Conservation (phyloP, 345 rosid species). For the Salix koriyanagi region DNA sequence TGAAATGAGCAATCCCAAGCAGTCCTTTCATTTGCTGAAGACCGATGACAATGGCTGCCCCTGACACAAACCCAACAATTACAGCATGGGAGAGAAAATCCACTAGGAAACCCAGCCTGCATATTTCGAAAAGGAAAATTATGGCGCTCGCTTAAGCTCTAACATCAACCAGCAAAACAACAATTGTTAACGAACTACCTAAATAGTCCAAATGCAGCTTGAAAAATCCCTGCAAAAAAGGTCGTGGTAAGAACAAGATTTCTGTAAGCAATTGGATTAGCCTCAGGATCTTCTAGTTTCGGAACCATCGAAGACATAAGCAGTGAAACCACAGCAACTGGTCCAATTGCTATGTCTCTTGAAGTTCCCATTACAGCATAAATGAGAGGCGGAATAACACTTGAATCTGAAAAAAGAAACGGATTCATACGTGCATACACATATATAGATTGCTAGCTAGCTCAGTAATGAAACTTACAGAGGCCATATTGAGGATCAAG, state of each 20-base stretch:
- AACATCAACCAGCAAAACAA: background rate
- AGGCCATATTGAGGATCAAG: constrained; percentile 94
- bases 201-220: constrained; percentile 71
- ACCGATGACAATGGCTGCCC: constrained; percentile 89
- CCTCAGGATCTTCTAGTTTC: constrained; percentile 56
- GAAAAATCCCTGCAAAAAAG: constrained; percentile 79
- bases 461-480: constrained; percentile 45
- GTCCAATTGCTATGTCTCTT: constrained; percentile 86
- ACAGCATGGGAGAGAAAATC: constrained; percentile 88
- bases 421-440: background rate
- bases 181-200: constrained; percentile 29
- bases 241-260: constrained; percentile 69
- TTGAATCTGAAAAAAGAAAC: constrained; percentile 48
- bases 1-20: constrained; percentile 66
- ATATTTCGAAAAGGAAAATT: background rate
- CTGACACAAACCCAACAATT: constrained; percentile 89
- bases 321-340: constrained; percentile 87
- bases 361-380: constrained; percentile 94
- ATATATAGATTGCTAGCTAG: background rate
- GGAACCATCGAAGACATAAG: constrained; percentile 73
- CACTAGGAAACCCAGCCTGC: constrained; percentile 81
- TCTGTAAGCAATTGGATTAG: constrained; percentile 57
- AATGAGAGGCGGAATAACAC: constrained; percentile 79
- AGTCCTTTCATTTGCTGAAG: constrained; percentile 89
- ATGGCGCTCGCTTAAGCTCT: background rate